A percentile compares a stretch with the other conserved stretches of the same genome.
These are phyloP conservation scores for Candida stauntonica DNA, from an alignment of 805 yeast species.

Conservation along the genomic window DNA sequence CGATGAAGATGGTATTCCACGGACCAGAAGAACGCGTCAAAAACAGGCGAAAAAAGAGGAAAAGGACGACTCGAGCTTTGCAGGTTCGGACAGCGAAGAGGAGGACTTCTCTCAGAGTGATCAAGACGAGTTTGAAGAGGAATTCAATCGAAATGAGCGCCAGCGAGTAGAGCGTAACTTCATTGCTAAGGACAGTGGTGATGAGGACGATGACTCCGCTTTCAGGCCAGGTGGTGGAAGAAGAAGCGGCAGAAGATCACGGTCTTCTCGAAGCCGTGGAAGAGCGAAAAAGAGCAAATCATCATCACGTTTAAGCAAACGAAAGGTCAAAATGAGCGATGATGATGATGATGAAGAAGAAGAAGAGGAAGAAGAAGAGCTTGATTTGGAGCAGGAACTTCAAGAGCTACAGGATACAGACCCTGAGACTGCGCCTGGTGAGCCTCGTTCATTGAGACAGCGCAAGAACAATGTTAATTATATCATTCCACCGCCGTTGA, in stretches of 20 bases:
- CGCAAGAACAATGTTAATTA: conserved; percentile 75
- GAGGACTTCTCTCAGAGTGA: conserved; percentile 1
- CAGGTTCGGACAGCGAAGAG: conserved; percentile 4
- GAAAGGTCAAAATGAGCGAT: conserved; percentile 11
- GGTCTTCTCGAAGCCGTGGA: background rate
- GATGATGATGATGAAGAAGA: conserved; percentile 23
- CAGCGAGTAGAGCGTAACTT: conserved; percentile 4
- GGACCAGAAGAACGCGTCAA: conserved; percentile 1
- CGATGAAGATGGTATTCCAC: background rate
- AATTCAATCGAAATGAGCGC: conserved; percentile 1
- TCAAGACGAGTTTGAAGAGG: background rate
- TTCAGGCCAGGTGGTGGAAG: conserved; percentile 1
- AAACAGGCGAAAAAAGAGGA: conserved; percentile 1
- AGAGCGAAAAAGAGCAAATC: background rate
- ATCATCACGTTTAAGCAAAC: background rate
- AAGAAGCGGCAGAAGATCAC: background rate
- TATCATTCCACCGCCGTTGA: conserved; percentile 77
- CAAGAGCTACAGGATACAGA: conserved; percentile 36
- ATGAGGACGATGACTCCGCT: conserved; percentile 3
- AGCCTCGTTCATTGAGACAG: conserved; percentile 52
- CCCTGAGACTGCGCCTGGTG: conserved; percentile 23
- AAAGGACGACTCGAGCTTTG: conserved; percentile 1
- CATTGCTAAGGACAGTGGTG: conserved; percentile 2
- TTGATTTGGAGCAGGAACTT: conserved; percentile 52
- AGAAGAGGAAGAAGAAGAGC: background rate